phyloP scores from a whole-genome alignment of 2,329 filamentous ascomycete species.

The Aspergillus terreus region DNA sequence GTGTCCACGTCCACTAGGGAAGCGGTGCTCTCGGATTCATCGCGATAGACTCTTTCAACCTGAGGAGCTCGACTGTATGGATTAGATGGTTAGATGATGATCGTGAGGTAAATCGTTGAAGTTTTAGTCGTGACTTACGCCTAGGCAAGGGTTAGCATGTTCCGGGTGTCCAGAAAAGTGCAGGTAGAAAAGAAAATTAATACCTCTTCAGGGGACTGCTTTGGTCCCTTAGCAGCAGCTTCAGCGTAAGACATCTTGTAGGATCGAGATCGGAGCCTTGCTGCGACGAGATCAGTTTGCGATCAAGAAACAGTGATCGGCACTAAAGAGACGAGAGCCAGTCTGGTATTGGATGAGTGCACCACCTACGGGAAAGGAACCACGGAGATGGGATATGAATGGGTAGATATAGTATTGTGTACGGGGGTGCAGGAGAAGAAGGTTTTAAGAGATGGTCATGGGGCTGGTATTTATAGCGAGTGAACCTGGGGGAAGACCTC shows the following conservation, averaged over 20 bases:
- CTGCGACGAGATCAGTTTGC: conserved; percentile 2
- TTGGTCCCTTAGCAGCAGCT: conserved; percentile 44
- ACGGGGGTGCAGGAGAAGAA: neutral
- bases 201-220: conserved; percentile 47
- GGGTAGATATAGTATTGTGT: neutral
- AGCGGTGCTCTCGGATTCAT: conserved; percentile 39
- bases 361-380: neutral
- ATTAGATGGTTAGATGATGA: neutral
- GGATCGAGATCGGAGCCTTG: conserved; percentile 1
- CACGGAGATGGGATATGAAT: neutral
- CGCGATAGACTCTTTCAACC: conserved; percentile 35
- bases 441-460: neutral
- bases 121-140: conserved; percentile 30
- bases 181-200: neutral
- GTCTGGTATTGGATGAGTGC: neutral
- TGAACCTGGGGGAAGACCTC: conserved; percentile 8
- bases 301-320: neutral
- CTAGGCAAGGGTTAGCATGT: conserved; percentile 18
- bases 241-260: conserved; percentile 47
- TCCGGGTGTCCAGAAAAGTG: neutral
- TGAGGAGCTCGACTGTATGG: conserved; percentile 40
- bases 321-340: neutral
- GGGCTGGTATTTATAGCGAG: conserved; percentile 19
- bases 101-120: neutral
- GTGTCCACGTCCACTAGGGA: conserved; percentile 47